phyloP scores from a whole-genome alignment of 768 basidiomycete genomes.

The Auriscalpium microsporum region DNA sequence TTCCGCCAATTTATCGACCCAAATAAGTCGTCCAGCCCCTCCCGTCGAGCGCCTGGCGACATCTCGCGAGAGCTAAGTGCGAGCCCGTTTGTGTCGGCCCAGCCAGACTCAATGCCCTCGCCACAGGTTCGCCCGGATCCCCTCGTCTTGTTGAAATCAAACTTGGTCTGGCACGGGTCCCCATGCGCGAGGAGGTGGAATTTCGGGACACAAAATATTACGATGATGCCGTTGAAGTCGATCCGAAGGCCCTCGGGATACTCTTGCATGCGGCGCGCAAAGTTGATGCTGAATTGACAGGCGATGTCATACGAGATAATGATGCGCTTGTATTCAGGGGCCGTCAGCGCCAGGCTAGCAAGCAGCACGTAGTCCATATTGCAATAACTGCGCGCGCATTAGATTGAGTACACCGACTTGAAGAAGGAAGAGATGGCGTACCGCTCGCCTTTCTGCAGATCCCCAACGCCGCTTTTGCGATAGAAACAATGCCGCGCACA shows the following conservation, averaged over 20 bases:
- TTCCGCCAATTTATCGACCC: slow-evolving; percentile 11
- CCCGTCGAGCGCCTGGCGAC: slow-evolving; percentile 3
- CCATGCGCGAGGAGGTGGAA: slow-evolving; percentile 15
- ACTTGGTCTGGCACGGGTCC: slow-evolving; percentile 8
- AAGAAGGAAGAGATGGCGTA: not conserved
- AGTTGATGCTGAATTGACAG: not conserved
- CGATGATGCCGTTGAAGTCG: not conserved
- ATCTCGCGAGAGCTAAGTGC: slow-evolving; percentile 8
- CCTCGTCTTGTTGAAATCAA: not conserved
- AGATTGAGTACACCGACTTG: no score
- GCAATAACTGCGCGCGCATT: slow-evolving; percentile 6
- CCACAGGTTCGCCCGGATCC: no score
- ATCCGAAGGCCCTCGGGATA: not conserved
- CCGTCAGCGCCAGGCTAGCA: not conserved
- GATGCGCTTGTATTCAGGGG: not conserved
- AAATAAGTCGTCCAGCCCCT: slow-evolving; percentile 6
- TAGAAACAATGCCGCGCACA: slow-evolving; percentile 2
- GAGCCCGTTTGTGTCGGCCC: not conserved
- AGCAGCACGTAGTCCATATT: slow-evolving; percentile 19
- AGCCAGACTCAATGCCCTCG: no score
- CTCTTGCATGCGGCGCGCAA: not conserved
- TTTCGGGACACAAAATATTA: not conserved
- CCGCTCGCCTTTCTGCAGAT: not conserved
- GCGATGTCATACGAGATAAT: not conserved
- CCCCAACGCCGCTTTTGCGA: not conserved